A percentile compares a stretch with the other conserved stretches of the same genome.
Conservation (phyloP, 148 eudicot species). For the Camellia sinensis region DNA sequence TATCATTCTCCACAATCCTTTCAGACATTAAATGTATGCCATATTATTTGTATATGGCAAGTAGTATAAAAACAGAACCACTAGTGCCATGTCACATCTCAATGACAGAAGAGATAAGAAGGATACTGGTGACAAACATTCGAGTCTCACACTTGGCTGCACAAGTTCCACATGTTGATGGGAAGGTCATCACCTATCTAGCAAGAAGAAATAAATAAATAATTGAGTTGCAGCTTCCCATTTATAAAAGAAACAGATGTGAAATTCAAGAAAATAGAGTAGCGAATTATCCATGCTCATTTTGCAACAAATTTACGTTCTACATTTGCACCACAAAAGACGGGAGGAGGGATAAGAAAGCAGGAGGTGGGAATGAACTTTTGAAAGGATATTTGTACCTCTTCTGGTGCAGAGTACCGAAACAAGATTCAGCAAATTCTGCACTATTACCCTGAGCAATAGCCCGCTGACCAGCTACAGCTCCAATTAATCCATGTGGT, state of each 20-base stretch:
- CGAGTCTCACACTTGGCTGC: conserved; percentile 69
- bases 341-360: neutral
- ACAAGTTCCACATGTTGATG: conserved; percentile 94
- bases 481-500: conserved; percentile 94
- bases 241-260: neutral
- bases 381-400: conserved; percentile 41
- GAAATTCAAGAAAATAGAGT: neutral
- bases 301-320: neutral
- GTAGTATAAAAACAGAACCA: neutral
- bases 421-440: conserved; percentile 76
- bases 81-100: neutral
- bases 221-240: neutral
- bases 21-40: neutral
- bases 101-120: conserved; percentile 10
- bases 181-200: conserved; percentile 91
- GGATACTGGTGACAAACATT: conserved; percentile 98
- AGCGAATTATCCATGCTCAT: neutral
- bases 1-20: neutral
- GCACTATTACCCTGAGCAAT: conserved; percentile 80
- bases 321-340: neutral
- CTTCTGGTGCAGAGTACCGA: conserved; percentile 93
- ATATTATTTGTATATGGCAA: neutral
- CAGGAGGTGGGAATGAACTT: neutral
- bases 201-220: neutral
- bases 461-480: conserved; percentile 74